A percentile compares a stretch with the other conserved stretches of the same genome.
These are phyloP conservation scores for Antrodiella citrinella DNA, from an alignment of 768 basidiomycete species.

Conservation along the genomic window DNA sequence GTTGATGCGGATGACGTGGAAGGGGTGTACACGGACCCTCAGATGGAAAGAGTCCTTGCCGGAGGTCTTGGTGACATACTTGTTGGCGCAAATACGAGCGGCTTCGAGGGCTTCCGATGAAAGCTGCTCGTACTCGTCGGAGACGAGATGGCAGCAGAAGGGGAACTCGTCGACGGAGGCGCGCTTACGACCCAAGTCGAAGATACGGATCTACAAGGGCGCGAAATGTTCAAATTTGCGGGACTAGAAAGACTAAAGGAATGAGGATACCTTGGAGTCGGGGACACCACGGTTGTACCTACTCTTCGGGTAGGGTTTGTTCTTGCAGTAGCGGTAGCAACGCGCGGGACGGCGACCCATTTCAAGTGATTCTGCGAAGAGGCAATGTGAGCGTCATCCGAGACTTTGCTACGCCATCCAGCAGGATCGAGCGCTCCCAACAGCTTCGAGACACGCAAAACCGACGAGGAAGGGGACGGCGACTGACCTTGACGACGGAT, in stretches of 20 bases:
- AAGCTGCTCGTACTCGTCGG: slow-evolving; percentile 96
- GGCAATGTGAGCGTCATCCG: slow-evolving; percentile 16
- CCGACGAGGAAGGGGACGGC: slow-evolving; percentile 1
- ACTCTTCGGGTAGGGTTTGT: slow-evolving; percentile 96
- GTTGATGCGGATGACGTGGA: slow-evolving; percentile 99
- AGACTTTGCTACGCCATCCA: slow-evolving; percentile 4
- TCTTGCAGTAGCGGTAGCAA: slow-evolving; percentile 99
- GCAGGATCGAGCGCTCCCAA: slow-evolving; percentile 13
- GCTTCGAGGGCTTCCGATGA: slow-evolving; percentile 95
- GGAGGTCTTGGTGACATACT: slow-evolving; percentile 95
- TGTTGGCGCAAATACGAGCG: slow-evolving; percentile 98
- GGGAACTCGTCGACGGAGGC: slow-evolving; percentile 98
- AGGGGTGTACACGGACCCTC: slow-evolving; percentile 94
- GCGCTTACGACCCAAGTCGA: slow-evolving; percentile 92
- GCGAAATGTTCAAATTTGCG: neutral
- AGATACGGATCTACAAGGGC: slow-evolving; percentile 82
- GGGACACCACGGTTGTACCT: slow-evolving; percentile 99
- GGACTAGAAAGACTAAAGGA: neutral
- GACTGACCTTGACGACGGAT: slow-evolving; percentile 7
- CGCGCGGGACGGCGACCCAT: slow-evolving; percentile 98
- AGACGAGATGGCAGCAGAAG: slow-evolving; percentile 93
- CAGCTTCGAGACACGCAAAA: slow-evolving; percentile 6
- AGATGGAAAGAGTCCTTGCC: slow-evolving; percentile 99
- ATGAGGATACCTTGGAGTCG: slow-evolving; percentile 67
- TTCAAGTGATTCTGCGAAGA: slow-evolving; percentile 19